Evolutionary conservation across 768 basidiomycete genomes (phyloP), one percentile per base, ranked within the genome.

Genomic region (Trametopsis cervina): DNA sequence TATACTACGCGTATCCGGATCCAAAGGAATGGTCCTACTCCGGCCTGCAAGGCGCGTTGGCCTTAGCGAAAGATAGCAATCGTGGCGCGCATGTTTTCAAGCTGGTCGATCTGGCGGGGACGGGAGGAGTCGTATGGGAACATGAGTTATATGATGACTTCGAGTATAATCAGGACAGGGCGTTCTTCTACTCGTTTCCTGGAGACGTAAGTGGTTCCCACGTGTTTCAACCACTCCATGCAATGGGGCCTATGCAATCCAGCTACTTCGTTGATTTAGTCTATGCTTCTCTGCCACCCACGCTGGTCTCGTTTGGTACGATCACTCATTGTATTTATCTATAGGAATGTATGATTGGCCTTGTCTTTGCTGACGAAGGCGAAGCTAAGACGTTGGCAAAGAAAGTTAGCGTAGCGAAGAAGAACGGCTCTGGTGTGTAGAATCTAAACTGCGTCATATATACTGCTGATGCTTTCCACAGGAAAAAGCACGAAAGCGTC

Each of bases 141-240:
- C 89, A 96, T 55, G 92, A 95, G 63, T 66, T 97, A 4, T 95
- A 92, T 57, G 73, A 85, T 21, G 81, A 80, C 25, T 77, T 95
- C 54, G 80, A 87, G 48, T 90, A 91, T 61, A 69, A 78, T 59
- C 76, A 85, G 59, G 95, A 98, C 62, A 73, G 92, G 51, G 76
- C 85, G 2, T 94, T 84, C 76, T 96, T 98, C 60, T 89, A 95
- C 68, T 83, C 91, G 1, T 97, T 96, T 65, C 73, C 83, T 2
- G 85, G 89, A 44, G 94, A 99, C 70, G 94, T 95, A 60, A 66
- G 93, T 76, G n/a, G 4, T 26, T 15, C 21, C n/a, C n/a, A n/a
- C n/a, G n/a, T n/a, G n/a, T n/a, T n/a, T n/a, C n/a, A n/a, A n/a
- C n/a, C n/a, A n/a, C n/a, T n/a, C n/a, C n/a, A n/a, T n/a, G n/a